Conservation (phyloP, 768 basidiomycete species). For the Rhizopogon sp. region DNA sequence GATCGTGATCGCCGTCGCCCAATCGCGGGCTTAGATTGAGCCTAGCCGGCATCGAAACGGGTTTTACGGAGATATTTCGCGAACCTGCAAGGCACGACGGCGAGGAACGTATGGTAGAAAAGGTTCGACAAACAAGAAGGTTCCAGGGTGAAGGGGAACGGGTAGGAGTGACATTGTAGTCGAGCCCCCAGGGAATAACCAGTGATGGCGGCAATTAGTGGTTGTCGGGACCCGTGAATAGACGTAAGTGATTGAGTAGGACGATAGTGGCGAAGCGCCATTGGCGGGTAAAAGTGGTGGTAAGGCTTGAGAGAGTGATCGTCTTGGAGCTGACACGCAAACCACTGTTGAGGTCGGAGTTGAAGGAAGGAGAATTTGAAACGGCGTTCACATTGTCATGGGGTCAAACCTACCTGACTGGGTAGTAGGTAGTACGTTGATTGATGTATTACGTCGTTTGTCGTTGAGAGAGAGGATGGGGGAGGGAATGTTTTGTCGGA, state of each 20-base stretch:
- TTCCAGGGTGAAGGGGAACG: background rate
- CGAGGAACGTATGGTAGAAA: background rate
- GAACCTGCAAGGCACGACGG: background rate
- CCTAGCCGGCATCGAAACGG: background rate
- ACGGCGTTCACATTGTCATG: constrained; percentile 15
- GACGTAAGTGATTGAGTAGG: no score
- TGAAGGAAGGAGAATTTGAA: constrained; percentile 9
- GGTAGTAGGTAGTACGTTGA: constrained; percentile 2
- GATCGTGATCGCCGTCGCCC: constrained; percentile 1
- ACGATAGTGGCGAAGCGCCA: no score
- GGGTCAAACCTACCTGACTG: constrained; percentile 3
- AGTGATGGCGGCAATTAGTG: no score
- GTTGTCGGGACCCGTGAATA: no score
- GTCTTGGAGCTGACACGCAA: background rate
- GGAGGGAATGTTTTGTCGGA: background rate
- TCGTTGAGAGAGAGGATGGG: background rate
- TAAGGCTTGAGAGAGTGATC: no score
- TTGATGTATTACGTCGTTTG: constrained; percentile 4
- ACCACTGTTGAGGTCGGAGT: constrained; percentile 6
- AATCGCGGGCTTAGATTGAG: constrained; percentile 3
- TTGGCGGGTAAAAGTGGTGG: no score
- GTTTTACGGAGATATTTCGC: constrained; percentile 2
- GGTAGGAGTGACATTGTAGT: no score
- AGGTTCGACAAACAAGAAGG: background rate
- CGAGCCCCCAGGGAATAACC: no score